phyloP scores from a whole-genome alignment of 192 early-diverging fungal genomes.

The Backusella circina region DNA sequence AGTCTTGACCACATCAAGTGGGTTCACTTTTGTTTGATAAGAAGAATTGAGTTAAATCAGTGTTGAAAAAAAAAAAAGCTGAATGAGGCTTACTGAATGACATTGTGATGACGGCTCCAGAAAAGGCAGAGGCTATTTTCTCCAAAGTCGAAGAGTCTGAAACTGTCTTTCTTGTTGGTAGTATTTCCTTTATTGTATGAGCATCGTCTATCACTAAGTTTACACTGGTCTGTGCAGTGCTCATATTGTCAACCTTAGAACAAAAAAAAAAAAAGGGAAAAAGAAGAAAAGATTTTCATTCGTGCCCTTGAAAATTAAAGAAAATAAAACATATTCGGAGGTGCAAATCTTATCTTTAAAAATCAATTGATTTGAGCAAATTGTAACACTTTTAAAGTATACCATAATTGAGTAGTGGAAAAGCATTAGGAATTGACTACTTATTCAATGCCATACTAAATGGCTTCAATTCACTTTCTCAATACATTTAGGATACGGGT shows the following conservation, averaged over 20 bases:
- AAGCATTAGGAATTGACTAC: too few relatives aligned
- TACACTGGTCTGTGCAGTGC: neutral
- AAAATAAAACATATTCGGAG: neutral
- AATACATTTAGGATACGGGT: too few relatives aligned
- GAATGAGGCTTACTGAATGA: slow-evolving; percentile 56
- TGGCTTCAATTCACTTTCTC: too few relatives aligned
- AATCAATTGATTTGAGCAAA: too few relatives aligned
- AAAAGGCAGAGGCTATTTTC: slow-evolving; percentile 78
- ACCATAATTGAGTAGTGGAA: too few relatives aligned
- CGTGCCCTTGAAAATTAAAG: neutral
- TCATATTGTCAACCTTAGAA: neutral
- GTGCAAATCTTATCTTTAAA: neutral
- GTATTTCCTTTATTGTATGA: neutral
- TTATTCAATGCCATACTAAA: too few relatives aligned
- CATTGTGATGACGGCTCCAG: slow-evolving; percentile 80
- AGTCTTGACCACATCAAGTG: slow-evolving; percentile 86
- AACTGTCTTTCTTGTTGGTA: neutral
- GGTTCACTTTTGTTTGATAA: slow-evolving; percentile 64
- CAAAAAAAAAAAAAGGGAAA: neutral
- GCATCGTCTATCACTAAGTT: neutral
- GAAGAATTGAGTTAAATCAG: neutral
- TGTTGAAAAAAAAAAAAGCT: slow-evolving; percentile 11
- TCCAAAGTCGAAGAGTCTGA: slow-evolving; percentile 43
- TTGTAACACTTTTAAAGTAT: too few relatives aligned
- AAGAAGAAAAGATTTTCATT: neutral